These are phyloP conservation scores for Leccinum boreale DNA, from an alignment of 768 basidiomycete species.

Conservation along the genomic window DNA sequence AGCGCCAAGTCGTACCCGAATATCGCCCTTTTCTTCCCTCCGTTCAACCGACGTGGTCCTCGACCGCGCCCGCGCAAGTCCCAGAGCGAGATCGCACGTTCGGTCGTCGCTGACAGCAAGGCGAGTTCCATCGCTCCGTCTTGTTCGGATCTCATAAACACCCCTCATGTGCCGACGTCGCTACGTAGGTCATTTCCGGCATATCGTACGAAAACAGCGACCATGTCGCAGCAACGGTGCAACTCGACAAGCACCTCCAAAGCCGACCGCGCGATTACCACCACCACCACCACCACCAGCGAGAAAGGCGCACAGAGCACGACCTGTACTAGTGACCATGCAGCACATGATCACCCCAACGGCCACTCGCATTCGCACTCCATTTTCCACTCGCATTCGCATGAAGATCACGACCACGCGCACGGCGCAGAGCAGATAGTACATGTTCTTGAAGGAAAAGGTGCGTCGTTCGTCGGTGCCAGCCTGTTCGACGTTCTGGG, in stretches of 20 bases:
- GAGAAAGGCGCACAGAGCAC: neutral
- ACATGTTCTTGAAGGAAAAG: constrained; percentile 61
- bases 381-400: constrained; percentile 66
- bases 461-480: constrained; percentile 35
- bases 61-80: neutral
- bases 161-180: neutral
- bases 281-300: constrained; percentile 28
- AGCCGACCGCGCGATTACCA: constrained; percentile 30
- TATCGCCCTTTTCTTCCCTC: neutral
- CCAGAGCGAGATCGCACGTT: neutral
- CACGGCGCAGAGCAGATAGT: constrained; percentile 68
- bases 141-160: constrained; percentile 1
- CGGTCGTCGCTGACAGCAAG: constrained; percentile 11
- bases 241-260: constrained; percentile 19
- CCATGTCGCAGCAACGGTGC: constrained; percentile 23
- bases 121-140: constrained; percentile 2
- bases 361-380: constrained; percentile 57
- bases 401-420: constrained; percentile 53
- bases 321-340: constrained; percentile 34
- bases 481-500: neutral
- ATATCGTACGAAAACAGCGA: neutral
- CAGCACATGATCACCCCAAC: constrained; percentile 24
- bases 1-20: neutral
- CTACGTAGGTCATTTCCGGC: constrained; percentile 12
- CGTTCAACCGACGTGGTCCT: neutral